Conservation (phyloP, 1,284 basidiomycete genomes). For the Puccinia coronata region DNA sequence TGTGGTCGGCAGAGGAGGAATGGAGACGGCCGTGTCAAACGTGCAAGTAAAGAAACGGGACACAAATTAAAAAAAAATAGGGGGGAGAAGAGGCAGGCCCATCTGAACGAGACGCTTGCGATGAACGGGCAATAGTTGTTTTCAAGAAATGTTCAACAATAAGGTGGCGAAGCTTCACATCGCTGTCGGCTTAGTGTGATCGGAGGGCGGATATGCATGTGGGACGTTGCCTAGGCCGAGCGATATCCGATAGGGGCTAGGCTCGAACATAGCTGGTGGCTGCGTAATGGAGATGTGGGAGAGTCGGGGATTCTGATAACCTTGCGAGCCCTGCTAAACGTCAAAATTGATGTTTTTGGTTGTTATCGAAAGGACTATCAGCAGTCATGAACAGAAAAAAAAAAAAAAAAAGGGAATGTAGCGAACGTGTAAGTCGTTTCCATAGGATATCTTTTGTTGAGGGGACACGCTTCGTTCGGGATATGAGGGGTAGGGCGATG, state of each 20-base stretch:
- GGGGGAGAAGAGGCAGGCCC: not conserved
- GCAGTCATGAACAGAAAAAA: too few species aligned
- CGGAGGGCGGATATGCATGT: slow-evolving; percentile 24
- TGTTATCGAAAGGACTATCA: not conserved
- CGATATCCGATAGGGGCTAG: slow-evolving; percentile 25
- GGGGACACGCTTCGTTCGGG: slow-evolving; percentile 8
- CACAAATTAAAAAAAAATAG: not conserved
- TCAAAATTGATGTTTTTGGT: not conserved
- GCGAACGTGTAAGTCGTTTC: not conserved
- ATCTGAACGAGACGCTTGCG: not conserved
- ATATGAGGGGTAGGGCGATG: slow-evolving; percentile 7
- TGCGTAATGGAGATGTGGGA: not conserved
- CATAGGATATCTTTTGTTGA: not conserved
- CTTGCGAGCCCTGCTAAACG: slow-evolving; percentile 10
- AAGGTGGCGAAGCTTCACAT: not conserved
- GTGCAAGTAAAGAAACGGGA: not conserved
- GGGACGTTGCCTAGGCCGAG: not conserved
- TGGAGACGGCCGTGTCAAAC: slow-evolving; percentile 28
- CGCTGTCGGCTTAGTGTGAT: slow-evolving; percentile 1
- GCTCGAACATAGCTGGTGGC: slow-evolving; percentile 24
- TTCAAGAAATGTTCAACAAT: not conserved
- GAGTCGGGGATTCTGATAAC: slow-evolving; percentile 3
- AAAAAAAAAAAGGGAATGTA: not conserved
- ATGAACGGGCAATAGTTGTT: not conserved
- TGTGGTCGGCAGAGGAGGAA: not conserved